Base-by-base conservation (phyloP, 306 rosid genomes). In the Urtica urens region DNA sequence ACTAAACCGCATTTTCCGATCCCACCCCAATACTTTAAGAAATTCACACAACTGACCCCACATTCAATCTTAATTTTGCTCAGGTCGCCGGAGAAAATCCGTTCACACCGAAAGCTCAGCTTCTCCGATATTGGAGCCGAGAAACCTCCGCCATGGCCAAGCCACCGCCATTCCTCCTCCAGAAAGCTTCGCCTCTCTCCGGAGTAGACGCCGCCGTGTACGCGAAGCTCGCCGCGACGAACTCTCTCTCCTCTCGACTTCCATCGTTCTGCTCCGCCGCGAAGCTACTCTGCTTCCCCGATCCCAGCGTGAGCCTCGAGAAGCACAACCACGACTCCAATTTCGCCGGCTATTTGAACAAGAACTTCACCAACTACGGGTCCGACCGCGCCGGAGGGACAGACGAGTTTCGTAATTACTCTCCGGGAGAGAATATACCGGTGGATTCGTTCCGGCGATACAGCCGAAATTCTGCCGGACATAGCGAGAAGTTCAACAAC, bases 331-430 rank as follows among this genome's bases (percentile, higher is more conserved):
- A 54, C 8, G 81, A 82, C 61, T 46, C 67, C 0, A 76, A 25
- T 65, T 92, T 92, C 17, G 63, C 77, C 0, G 67, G 37, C 23
- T 92, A 92, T 54, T 1, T 15, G 1, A 42, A 63, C 63, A 59
- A 40, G 60, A 92, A 92, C 71, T 92, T 92, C 72, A 82, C 94
- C 47, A 82, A 78, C 45, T 92, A 92, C 49, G 99, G 96, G 6
- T 64, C 86, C 60, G 71, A 61, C 54, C 90, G 94, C 56, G 63
- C 69, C 46, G 86, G 78, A 0, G 96, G 99, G 0, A 0, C 47
- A 2, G 94, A 92, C 73, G 51, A 64, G 66, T 92, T 92, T 72
- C 75, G 82, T 62, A 73, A 76, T 62, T 92, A 92, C 72, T 92
- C 99, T 6, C 49, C 64, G 0, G 60, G 24, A 0, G 31, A 56